Percentiles rank a stretch among this genome's conserved stretches.
Conservation (phyloP, 768 basidiomycete species). For the Solioccasus polychromus region DNA sequence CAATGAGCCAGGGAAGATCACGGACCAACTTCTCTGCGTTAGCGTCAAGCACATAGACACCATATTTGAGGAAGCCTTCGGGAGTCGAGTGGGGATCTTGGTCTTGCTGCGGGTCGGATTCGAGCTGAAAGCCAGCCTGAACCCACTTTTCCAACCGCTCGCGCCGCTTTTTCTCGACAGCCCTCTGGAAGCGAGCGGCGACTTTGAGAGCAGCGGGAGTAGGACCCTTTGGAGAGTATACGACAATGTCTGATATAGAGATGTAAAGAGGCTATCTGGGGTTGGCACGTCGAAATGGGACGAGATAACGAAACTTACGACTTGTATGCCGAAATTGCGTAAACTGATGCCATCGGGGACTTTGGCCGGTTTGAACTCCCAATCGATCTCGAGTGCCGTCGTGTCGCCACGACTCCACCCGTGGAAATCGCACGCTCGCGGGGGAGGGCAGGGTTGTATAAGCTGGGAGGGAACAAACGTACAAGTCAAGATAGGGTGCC, state of each 20-base stretch:
- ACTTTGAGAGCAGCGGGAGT: slow-evolving; percentile 53
- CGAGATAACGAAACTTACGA: slow-evolving; percentile 49
- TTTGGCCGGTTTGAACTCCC: slow-evolving; percentile 66
- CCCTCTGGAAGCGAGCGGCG: slow-evolving; percentile 63
- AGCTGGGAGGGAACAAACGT: slow-evolving; percentile 50
- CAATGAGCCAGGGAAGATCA: slow-evolving; percentile 29
- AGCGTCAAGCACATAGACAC: slow-evolving; percentile 31
- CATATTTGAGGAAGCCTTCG: slow-evolving; percentile 30
- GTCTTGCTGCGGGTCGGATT: slow-evolving; percentile 2
- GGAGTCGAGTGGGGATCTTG: slow-evolving; percentile 23
- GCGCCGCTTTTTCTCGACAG: slow-evolving; percentile 53
- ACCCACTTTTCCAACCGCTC: slow-evolving; percentile 40
- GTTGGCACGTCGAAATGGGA: slow-evolving; percentile 4
- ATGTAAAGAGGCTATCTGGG: slow-evolving; percentile 72
- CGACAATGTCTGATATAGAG: slow-evolving; percentile 84
- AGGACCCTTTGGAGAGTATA: slow-evolving; percentile 75
- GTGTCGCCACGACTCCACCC: slow-evolving; percentile 18
- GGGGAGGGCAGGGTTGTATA: slow-evolving; percentile 27
- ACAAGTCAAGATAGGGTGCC: slow-evolving; percentile 44
- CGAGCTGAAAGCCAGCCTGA: slow-evolving; percentile 14
- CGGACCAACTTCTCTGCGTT: slow-evolving; percentile 23
- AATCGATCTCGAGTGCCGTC: slow-evolving; percentile 30
- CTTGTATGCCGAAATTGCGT: slow-evolving; percentile 87
- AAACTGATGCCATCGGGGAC: slow-evolving; percentile 82
- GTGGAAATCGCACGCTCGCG: slow-evolving; percentile 19